Evolutionary conservation across 257 asterid genomes (phyloP).

Genomic region (Datura wrightii): DNA sequence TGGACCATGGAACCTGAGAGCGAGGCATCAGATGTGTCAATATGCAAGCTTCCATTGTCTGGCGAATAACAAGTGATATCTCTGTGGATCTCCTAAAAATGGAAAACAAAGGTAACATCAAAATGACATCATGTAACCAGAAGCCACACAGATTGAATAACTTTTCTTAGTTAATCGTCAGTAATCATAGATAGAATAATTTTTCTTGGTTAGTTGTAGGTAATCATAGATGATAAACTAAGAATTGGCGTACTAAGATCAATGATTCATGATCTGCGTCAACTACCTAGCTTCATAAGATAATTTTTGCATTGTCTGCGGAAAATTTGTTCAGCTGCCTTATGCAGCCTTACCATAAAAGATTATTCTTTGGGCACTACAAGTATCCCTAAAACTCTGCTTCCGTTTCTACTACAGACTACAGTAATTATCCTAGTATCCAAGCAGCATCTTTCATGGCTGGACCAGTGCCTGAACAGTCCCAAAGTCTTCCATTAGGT

Average conservation of each 20-base stretch:
- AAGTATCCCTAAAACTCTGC: background rate
- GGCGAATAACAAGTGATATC: conserved; percentile 93
- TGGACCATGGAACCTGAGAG: conserved; percentile 69
- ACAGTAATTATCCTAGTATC: conserved; percentile 26
- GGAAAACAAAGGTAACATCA: background rate
- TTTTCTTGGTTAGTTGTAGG: background rate
- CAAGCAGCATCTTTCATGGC: background rate
- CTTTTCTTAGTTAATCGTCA: background rate
- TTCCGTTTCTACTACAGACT: background rate
- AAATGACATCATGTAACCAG: background rate
- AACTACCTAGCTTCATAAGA: background rate
- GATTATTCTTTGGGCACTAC: background rate
- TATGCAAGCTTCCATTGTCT: conserved; percentile 98
- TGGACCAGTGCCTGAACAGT: background rate
- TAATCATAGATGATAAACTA: background rate
- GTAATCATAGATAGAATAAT: background rate
- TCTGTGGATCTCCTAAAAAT: conserved; percentile 88
- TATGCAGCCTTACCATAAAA: background rate
- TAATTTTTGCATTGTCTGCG: background rate
- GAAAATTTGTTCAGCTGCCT: background rate
- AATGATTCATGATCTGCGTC: background rate
- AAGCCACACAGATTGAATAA: background rate
- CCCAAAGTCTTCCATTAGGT: conserved; percentile 9
- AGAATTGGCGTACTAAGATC: background rate
- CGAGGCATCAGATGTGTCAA: conserved; percentile 89